Conservation (phyloP, 1,139 yeast species). For the Geotrichum aggregatum region DNA sequence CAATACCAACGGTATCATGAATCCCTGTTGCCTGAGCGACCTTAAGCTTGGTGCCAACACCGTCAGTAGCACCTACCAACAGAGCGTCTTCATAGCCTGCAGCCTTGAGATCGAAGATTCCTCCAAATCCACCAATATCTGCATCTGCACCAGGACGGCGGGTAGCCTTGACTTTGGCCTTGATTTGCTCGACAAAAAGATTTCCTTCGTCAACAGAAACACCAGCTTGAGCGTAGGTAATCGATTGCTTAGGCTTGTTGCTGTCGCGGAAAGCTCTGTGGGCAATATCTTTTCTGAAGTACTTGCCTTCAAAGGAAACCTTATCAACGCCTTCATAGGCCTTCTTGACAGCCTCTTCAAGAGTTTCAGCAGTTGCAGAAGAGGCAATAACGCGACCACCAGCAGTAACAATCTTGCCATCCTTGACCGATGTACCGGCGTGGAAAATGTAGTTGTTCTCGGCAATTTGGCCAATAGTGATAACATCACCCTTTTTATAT, state of each 20-base stretch:
- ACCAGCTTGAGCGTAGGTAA: slow-evolving; percentile 91
- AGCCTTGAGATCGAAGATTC: slow-evolving; percentile 80
- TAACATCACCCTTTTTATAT: slow-evolving; percentile 81
- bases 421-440: slow-evolving; percentile 72
- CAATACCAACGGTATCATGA: slow-evolving; percentile 96
- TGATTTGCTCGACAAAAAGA: slow-evolving; percentile 80
- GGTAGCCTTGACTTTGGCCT: slow-evolving; percentile 88
- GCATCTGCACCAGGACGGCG: slow-evolving; percentile 96
- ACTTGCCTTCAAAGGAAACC: slow-evolving; percentile 68
- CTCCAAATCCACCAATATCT: slow-evolving; percentile 98
- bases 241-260: slow-evolving; percentile 30
- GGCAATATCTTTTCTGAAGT: slow-evolving; percentile 90
- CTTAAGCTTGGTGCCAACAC: slow-evolving; percentile 96
- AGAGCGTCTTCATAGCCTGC: slow-evolving; percentile 82
- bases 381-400: slow-evolving; percentile 98
- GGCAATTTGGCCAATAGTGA: slow-evolving; percentile 47
- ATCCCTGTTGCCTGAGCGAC: slow-evolving; percentile 86
- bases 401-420: slow-evolving; percentile 66
- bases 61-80: slow-evolving; percentile 96
- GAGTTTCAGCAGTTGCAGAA: slow-evolving; percentile 73
- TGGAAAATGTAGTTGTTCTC: slow-evolving; percentile 77
- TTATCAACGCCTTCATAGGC: slow-evolving; percentile 83
- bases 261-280: slow-evolving; percentile 83
- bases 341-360: slow-evolving; percentile 73
- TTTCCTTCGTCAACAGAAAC: slow-evolving; percentile 97